A percentile compares a stretch with the other conserved stretches of the same genome.
These are phyloP conservation scores for Fagopyrum tataricum DNA, from an alignment of 148 eudicot genomes.

Conservation along the genomic window DNA sequence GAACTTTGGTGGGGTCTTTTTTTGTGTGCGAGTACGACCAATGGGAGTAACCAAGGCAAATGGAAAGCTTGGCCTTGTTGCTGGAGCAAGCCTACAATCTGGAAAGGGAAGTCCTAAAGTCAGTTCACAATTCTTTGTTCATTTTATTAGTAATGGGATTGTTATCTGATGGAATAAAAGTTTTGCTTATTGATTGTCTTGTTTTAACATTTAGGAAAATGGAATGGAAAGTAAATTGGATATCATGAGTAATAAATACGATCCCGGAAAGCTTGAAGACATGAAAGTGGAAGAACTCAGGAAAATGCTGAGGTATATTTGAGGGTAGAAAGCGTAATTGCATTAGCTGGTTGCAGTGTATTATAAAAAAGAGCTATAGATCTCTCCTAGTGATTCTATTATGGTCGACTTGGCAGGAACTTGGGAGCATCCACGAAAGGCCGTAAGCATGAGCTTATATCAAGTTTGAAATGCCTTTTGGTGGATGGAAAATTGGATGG, in stretches of 20 bases:
- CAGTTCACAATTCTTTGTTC: neutral
- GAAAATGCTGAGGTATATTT: constrained; percentile 45
- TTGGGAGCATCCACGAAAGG: constrained; percentile 64
- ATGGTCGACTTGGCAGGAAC: constrained; percentile 32
- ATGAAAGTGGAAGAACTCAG: constrained; percentile 63
- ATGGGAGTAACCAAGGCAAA: constrained; percentile 28
- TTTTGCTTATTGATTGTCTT: neutral
- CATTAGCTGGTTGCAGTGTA: neutral
- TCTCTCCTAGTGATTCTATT: constrained; percentile 3
- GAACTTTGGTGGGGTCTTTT: constrained; percentile 16
- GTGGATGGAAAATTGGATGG: constrained; percentile 40
- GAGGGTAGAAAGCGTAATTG: neutral
- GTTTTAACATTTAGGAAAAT: constrained; percentile 23
- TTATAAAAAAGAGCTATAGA: neutral
- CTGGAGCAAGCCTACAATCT: constrained; percentile 16
- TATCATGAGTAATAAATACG: constrained; percentile 23
- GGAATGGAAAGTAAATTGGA: constrained; percentile 16
- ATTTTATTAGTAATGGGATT: neutral
- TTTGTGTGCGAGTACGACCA: constrained; percentile 19
- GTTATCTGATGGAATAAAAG: neutral
- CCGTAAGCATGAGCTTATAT: constrained; percentile 57
- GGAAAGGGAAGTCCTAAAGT: constrained; percentile 22
- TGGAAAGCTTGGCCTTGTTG: constrained; percentile 14
- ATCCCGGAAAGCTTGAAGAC: constrained; percentile 26
- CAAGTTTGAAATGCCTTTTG: constrained; percentile 44